Percentiles rank a stretch among this genome's conserved stretches.
Evolutionary conservation across 345 rosid genomes (phyloP).

Genomic region (Stellera chamaejasme): DNA sequence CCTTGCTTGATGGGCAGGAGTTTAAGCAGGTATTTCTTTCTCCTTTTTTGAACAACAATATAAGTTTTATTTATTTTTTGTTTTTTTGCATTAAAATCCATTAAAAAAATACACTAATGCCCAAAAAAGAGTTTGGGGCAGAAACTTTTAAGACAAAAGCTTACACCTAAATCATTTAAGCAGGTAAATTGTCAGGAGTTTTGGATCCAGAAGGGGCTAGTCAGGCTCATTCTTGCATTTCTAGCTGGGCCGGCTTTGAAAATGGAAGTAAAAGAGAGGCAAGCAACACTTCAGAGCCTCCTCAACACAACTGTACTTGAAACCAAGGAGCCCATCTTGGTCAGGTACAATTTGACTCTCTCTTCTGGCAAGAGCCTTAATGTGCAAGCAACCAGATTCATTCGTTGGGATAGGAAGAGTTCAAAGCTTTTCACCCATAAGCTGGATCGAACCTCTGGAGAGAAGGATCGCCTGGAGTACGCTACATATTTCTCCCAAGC

Average conservation of each 20-base stretch:
- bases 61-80: too few relatives aligned
- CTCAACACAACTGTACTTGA: constrained; percentile 25
- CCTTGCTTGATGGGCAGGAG: constrained; percentile 11
- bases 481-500: constrained; percentile 46
- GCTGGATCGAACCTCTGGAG: constrained; percentile 24
- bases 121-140: too few relatives aligned
- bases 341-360: constrained; percentile 26
- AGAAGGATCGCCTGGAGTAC: constrained; percentile 30
- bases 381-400: constrained; percentile 20
- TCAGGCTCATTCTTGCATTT: constrained; percentile 53
- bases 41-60: too few relatives aligned
- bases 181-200: constrained; percentile 16
- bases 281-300: constrained; percentile 31
- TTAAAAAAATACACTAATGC: too few relatives aligned
- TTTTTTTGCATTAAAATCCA: too few relatives aligned
- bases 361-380: constrained; percentile 29
- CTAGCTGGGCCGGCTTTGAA: constrained; percentile 38
- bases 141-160: too few relatives aligned
- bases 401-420: constrained; percentile 50
- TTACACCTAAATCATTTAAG: background rate
- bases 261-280: constrained; percentile 43
- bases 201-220: constrained; percentile 30
- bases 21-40: constrained; percentile 11
- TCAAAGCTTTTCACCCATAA: constrained; percentile 35
- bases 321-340: constrained; percentile 26